Conservation (phyloP, 345 rosid species). For the Aethionema arabicum region DNA sequence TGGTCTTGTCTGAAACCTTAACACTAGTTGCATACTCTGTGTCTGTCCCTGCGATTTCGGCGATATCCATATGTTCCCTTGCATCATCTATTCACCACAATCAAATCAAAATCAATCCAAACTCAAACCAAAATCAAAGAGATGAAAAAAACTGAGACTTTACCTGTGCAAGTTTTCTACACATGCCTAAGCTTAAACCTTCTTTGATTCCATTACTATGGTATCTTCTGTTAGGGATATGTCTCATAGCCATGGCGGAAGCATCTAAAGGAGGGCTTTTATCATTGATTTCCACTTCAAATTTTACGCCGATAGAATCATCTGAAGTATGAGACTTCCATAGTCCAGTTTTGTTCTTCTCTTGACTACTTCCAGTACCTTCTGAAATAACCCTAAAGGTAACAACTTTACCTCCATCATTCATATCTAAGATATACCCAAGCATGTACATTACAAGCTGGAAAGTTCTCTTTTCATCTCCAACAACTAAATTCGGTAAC, state of each 20-base stretch:
- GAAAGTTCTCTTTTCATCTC: conserved; percentile 82
- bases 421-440: conserved; percentile 67
- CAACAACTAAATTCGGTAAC: conserved; percentile 72
- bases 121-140: background rate
- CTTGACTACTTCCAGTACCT: conserved; percentile 46
- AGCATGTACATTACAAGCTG: conserved; percentile 93
- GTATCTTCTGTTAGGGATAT: conserved; percentile 40
- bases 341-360: conserved; percentile 49
- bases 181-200: conserved; percentile 73
- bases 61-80: conserved; percentile 83
- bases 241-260: conserved; percentile 35
- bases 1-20: conserved; percentile 61
- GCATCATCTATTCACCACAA: conserved; percentile 80
- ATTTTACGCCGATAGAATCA: conserved; percentile 56
- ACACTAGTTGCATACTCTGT: conserved; percentile 68
- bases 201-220: conserved; percentile 56
- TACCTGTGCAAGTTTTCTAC: conserved; percentile 94
- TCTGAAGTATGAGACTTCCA: conserved; percentile 52
- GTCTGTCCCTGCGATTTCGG: conserved; percentile 59
- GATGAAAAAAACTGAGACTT: conserved; percentile 1
- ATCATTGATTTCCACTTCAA: conserved; percentile 65
- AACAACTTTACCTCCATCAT: conserved; percentile 58
- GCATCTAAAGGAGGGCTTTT: conserved; percentile 45
- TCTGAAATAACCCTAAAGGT: conserved; percentile 54
- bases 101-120: background rate